phyloP scores from a whole-genome alignment of 108 stramenopile genomes.

The Conticribra guillardii region DNA sequence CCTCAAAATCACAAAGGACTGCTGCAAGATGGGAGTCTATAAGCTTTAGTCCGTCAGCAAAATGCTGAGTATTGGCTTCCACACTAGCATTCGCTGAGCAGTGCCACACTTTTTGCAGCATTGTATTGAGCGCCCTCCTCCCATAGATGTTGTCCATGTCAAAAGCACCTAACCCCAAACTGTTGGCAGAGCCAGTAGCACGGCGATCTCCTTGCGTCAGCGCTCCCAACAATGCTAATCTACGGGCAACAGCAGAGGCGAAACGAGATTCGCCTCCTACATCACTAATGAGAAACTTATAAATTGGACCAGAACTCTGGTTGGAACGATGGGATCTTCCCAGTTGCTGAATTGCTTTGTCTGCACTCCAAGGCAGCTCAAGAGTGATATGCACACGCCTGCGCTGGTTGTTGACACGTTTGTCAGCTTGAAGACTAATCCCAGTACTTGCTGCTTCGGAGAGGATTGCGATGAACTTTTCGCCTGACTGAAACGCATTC shows the following conservation, averaged over 20 bases:
- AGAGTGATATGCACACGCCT: conserved; percentile 76
- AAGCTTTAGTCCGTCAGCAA: neutral
- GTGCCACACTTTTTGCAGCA: neutral
- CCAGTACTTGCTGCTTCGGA: conserved; percentile 79
- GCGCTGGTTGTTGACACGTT: conserved; percentile 36
- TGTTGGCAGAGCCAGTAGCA: conserved; percentile 46
- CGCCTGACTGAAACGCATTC: conserved; percentile 60
- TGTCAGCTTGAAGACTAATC: conserved; percentile 61
- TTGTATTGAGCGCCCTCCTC: conserved; percentile 14
- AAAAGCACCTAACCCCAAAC: conserved; percentile 40
- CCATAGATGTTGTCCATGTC: conserved; percentile 54
- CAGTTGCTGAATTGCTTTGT: conserved; percentile 81
- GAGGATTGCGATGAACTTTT: conserved; percentile 76
- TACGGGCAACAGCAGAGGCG: conserved; percentile 72
- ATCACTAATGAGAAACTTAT: conserved; percentile 57
- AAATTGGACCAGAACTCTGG: conserved; percentile 57
- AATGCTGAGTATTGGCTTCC: neutral
- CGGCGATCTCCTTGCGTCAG: conserved; percentile 74
- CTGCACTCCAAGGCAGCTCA: conserved; percentile 84
- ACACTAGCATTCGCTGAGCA: neutral
- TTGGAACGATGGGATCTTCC: conserved; percentile 82
- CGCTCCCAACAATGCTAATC: conserved; percentile 71
- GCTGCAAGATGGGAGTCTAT: conserved; percentile 1
- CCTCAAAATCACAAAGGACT: neutral
- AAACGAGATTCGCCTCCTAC: conserved; percentile 77